Percentiles rank a stretch among this genome's conserved stretches.
phyloP scores from a whole-genome alignment of 1,139 yeast species.

The Sugiyamaella castrensis region DNA sequence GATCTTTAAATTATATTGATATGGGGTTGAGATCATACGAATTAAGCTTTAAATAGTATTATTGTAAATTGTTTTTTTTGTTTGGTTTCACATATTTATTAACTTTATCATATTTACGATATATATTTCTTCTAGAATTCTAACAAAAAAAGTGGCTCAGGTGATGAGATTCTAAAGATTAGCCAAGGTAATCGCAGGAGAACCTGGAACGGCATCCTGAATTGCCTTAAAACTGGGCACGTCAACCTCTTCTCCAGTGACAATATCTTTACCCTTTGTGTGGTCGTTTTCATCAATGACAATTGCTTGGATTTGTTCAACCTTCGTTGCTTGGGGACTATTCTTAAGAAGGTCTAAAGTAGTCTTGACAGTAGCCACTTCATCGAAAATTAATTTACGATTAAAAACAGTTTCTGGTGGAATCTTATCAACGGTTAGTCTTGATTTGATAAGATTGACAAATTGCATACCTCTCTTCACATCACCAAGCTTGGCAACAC shows the following conservation, averaged over 20 bases:
- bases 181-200: slow-evolving; percentile 78
- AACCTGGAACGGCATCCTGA: slow-evolving; percentile 88
- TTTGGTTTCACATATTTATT: neutral
- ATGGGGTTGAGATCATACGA: slow-evolving; percentile 5
- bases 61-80: neutral
- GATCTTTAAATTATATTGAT: neutral
- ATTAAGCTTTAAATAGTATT: neutral
- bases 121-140: neutral
- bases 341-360: slow-evolving; percentile 54
- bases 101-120: slow-evolving; percentile 8
- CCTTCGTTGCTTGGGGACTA: slow-evolving; percentile 62
- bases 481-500: slow-evolving; percentile 42
- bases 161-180: slow-evolving; percentile 40
- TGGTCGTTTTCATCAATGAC: slow-evolving; percentile 52
- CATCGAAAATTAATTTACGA: slow-evolving; percentile 81
- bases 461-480: slow-evolving; percentile 98
- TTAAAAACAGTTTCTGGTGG: slow-evolving; percentile 76
- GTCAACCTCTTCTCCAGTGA: slow-evolving; percentile 69
- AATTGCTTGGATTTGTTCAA: slow-evolving; percentile 58
- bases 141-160: too few species aligned
- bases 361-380: slow-evolving; percentile 59
- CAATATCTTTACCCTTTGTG: slow-evolving; percentile 57
- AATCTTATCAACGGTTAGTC: slow-evolving; percentile 50
- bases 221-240: slow-evolving; percentile 66
- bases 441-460: slow-evolving; percentile 77